Percentiles rank a stretch among this genome's conserved stretches.
These are phyloP conservation scores for Spiraea crenata DNA, from an alignment of 331 rosid species.

Conservation along the genomic window DNA sequence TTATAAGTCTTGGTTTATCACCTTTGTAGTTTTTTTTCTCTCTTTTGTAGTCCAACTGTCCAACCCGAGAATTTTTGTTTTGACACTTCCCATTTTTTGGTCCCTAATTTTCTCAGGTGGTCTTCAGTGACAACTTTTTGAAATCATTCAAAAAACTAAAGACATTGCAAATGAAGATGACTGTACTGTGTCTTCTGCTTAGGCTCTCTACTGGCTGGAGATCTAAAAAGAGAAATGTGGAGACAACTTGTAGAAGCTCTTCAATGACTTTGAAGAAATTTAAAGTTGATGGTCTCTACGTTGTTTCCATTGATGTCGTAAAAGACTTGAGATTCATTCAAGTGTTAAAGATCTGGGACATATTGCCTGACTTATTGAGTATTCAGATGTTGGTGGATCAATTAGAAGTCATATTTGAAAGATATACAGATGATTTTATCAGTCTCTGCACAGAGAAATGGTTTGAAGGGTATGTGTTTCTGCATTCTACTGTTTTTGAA, in stretches of 20 bases:
- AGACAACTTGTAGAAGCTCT: slow-evolving; percentile 33
- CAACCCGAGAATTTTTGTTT: not conserved
- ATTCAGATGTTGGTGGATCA: slow-evolving; percentile 38
- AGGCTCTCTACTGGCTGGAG: slow-evolving; percentile 66
- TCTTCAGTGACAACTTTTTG: slow-evolving; percentile 51
- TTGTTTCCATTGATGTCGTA: slow-evolving; percentile 43
- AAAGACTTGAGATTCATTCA: slow-evolving; percentile 40
- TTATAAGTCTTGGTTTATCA: not conserved
- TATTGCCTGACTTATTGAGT: slow-evolving; percentile 35
- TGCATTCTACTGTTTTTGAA: not conserved
- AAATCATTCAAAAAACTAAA: slow-evolving; percentile 49
- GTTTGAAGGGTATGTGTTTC: slow-evolving; percentile 41
- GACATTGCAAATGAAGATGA: slow-evolving; percentile 36
- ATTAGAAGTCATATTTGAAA: slow-evolving; percentile 43
- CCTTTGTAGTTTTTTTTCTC: not conserved
- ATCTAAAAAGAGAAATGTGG: slow-evolving; percentile 31
- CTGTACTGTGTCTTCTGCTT: slow-evolving; percentile 32
- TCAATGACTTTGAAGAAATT: slow-evolving; percentile 41
- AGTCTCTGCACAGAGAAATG: slow-evolving; percentile 42
- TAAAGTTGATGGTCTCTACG: slow-evolving; percentile 40
- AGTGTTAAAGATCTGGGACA: slow-evolving; percentile 65
- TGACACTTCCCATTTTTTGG: not conserved
- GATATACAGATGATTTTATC: slow-evolving; percentile 45
- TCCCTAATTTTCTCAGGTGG: slow-evolving; percentile 39
- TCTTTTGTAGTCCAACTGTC: too few relatives aligned